Evolutionary conservation across 2,329 filamentous ascomycete genomes (phyloP).

Genomic region (Ophiostoma australiae): DNA sequence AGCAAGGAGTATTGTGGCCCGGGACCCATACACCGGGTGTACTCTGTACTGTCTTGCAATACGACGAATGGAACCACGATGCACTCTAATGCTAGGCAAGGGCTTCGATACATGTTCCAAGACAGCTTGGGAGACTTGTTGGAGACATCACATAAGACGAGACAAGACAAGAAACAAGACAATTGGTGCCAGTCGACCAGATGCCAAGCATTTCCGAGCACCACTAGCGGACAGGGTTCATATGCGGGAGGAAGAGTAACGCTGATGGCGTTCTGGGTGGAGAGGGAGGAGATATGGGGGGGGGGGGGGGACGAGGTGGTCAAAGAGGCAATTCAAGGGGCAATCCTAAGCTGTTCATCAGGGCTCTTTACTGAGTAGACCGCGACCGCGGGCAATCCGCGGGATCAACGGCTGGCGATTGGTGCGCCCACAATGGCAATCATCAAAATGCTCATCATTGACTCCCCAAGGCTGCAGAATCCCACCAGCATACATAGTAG

Average conservation of each 20-base stretch:
- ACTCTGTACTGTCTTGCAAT: background rate
- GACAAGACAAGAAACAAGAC: background rate
- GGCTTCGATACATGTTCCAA: background rate
- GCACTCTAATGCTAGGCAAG: background rate
- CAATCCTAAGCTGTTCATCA: background rate
- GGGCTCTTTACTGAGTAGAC: too few species aligned
- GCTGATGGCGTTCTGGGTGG: slow-evolving; percentile 13
- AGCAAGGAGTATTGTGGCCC: background rate
- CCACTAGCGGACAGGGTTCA: slow-evolving; percentile 6
- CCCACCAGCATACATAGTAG: background rate
- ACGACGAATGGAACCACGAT: background rate
- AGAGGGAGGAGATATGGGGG: background rate
- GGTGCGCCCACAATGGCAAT: background rate
- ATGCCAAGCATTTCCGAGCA: slow-evolving; percentile 8
- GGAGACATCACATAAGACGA: background rate
- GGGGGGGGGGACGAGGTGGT: background rate
- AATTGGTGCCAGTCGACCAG: background rate
- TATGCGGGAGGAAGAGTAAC: slow-evolving; percentile 21
- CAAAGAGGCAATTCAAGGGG: background rate
- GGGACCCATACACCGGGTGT: slow-evolving; percentile 7
- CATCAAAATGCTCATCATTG: background rate
- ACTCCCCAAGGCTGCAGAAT: background rate
- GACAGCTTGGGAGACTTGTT: background rate
- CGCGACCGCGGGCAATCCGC: background rate
- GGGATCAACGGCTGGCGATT: background rate